Conservation (phyloP, 495 filamentous ascomycete species). For the Xylaria flabelliformis region DNA sequence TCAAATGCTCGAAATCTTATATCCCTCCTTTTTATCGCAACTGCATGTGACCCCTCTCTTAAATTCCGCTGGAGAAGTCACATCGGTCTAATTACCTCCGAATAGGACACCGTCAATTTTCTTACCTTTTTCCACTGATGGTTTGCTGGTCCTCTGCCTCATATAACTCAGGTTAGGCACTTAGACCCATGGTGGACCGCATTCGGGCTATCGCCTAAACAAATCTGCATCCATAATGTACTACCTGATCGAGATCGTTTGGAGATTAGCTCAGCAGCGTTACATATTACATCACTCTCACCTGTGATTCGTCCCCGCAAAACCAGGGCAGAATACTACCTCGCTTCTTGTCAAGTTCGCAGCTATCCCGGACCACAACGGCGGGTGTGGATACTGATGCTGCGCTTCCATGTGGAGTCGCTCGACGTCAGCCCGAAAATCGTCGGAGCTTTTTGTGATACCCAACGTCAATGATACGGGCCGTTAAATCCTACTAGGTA, state of each 20-base stretch:
- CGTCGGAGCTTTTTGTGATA: conserved; percentile 7
- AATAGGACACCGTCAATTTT: background rate
- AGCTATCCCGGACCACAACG: conserved; percentile 13
- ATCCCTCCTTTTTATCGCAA: background rate
- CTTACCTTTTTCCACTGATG: background rate
- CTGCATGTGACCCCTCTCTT: conserved; percentile 4
- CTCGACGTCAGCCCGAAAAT: conserved; percentile 11
- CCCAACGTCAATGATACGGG: background rate
- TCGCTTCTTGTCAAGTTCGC: background rate
- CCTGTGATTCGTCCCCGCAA: conserved; percentile 6
- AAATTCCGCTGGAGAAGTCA: background rate
- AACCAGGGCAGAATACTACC: conserved; percentile 4
- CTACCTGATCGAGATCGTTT: conserved; percentile 16
- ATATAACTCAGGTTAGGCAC: background rate
- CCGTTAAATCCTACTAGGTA: background rate
- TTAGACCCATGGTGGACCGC: background rate
- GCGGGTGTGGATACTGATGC: background rate
- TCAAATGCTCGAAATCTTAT: conserved; percentile 1
- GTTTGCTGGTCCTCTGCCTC: background rate
- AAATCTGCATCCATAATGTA: background rate
- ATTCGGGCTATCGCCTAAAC: background rate
- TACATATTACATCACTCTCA: background rate
- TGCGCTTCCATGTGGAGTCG: conserved; percentile 7
- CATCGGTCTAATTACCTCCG: background rate
- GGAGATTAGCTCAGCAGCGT: conserved; percentile 3